Evolutionary conservation across 331 rosid genomes (phyloP).

Genomic region (Rhamnella rubrinervis): DNA sequence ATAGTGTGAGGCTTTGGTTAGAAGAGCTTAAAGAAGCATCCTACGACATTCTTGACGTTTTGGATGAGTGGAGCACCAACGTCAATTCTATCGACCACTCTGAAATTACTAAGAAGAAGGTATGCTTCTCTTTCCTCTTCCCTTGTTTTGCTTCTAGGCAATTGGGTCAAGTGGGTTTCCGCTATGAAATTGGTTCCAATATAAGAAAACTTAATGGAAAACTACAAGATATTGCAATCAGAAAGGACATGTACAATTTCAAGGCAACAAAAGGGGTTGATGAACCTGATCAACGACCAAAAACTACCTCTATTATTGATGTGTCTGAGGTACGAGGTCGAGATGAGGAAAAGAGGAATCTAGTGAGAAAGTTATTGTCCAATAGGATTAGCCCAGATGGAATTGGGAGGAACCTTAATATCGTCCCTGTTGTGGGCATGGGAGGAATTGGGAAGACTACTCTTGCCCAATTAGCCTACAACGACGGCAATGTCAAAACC

Average conservation of each 20-base stretch:
- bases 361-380: not conserved
- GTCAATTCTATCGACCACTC: not conserved
- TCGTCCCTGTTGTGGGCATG: constrained; percentile 16
- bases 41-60: constrained; percentile 7
- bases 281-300: not conserved
- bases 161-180: not conserved
- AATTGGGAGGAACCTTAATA: not conserved
- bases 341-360: not conserved
- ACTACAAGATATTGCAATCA: not conserved
- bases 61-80: not conserved
- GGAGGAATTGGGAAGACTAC: constrained; percentile 15
- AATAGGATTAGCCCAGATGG: not conserved
- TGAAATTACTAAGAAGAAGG: constrained; percentile 3
- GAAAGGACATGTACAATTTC: not conserved
- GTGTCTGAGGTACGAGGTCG: constrained; percentile 5
- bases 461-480: constrained; percentile 5
- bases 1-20: constrained; percentile 2
- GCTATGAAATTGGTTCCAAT: constrained; percentile 1
- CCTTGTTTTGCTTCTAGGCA: constrained; percentile 4
- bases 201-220: not conserved
- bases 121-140: constrained; percentile 3
- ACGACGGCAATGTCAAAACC: not conserved
- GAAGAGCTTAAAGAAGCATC: constrained; percentile 16
- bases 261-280: not conserved
- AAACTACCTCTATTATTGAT: constrained; percentile 2